These are phyloP conservation scores for Trametes elegans DNA, from an alignment of 768 basidiomycete species.

Conservation along the genomic window DNA sequence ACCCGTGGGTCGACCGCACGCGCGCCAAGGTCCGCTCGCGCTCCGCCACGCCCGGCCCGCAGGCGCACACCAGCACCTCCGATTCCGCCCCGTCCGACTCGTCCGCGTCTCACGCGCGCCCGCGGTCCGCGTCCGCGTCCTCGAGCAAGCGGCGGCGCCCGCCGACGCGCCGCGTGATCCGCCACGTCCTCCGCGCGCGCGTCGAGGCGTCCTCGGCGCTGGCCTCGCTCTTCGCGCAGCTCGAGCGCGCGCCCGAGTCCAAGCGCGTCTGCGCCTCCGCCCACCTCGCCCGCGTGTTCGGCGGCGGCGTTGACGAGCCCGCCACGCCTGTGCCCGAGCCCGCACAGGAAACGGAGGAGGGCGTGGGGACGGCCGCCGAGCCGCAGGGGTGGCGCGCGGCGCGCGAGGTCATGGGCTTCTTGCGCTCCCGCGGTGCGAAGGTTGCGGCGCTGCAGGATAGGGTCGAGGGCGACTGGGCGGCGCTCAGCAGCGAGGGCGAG, in stretches of 20 bases:
- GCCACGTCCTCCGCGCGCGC: constrained; percentile 86
- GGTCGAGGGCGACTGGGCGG: constrained; percentile 70
- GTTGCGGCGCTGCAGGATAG: constrained; percentile 49
- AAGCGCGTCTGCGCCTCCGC: constrained; percentile 46
- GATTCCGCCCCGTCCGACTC: constrained; percentile 14
- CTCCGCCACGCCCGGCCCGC: constrained; percentile 20
- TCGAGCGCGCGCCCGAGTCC: constrained; percentile 44
- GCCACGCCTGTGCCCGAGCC: constrained; percentile 22
- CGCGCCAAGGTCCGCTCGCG: constrained; percentile 28
- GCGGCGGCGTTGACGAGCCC: constrained; percentile 37
- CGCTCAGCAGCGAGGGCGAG: constrained; percentile 50
- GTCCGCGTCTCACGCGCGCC: constrained; percentile 20
- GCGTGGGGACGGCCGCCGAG: constrained; percentile 17
- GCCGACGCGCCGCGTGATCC: constrained; percentile 80
- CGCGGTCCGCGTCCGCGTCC: constrained; percentile 13
- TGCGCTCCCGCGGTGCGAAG: constrained; percentile 70
- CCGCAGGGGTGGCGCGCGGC: constrained; percentile 58
- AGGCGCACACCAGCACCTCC: not conserved
- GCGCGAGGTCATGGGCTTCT: constrained; percentile 68
- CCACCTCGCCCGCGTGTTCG: constrained; percentile 47
- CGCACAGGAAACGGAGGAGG: constrained; percentile 25
- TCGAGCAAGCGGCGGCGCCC: constrained; percentile 41
- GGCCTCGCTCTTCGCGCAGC: constrained; percentile 64
- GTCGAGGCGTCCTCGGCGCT: constrained; percentile 78
- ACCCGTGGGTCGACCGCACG: constrained; percentile 64